A percentile compares a stretch with the other conserved stretches of the same genome.
Conservation (phyloP, 305 asterid genomes). For the Plantago lanceolata region DNA sequence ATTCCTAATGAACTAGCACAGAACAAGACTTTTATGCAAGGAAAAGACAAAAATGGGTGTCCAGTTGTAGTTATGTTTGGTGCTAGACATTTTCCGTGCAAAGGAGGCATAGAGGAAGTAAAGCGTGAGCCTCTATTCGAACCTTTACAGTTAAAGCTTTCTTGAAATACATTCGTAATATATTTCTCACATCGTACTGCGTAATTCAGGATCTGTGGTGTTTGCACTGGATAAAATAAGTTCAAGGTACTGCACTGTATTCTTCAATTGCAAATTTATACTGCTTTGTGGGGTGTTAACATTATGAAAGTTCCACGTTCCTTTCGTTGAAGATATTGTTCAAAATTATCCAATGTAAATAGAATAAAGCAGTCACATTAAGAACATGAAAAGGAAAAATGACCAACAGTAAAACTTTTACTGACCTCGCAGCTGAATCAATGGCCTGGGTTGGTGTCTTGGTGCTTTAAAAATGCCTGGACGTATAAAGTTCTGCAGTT, state of each 20-base stretch:
- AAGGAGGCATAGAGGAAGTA: slow-evolving; percentile 62
- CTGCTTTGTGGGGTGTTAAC: neutral
- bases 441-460: too few species aligned
- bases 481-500: too few species aligned
- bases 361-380: neutral
- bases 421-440: neutral
- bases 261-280: neutral
- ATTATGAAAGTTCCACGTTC: neutral
- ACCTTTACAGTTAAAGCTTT: neutral
- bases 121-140: slow-evolving; percentile 38
- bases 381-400: neutral
- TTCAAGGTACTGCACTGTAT: slow-evolving; percentile 41
- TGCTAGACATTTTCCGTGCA: slow-evolving; percentile 42
- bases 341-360: neutral
- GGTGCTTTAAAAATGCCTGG: too few species aligned
- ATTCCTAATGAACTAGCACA: slow-evolving; percentile 57
- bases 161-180: neutral
- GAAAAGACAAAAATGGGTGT: slow-evolving; percentile 58
- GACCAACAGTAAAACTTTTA: neutral
- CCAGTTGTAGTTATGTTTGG: slow-evolving; percentile 60
- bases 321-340: neutral
- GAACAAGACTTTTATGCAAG: slow-evolving; percentile 68
- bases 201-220: slow-evolving; percentile 55
- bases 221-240: slow-evolving; percentile 59
- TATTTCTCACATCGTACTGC: neutral